phyloP scores from a whole-genome alignment of 78 protist genomes.

The Dictyostelium intermedium region DNA sequence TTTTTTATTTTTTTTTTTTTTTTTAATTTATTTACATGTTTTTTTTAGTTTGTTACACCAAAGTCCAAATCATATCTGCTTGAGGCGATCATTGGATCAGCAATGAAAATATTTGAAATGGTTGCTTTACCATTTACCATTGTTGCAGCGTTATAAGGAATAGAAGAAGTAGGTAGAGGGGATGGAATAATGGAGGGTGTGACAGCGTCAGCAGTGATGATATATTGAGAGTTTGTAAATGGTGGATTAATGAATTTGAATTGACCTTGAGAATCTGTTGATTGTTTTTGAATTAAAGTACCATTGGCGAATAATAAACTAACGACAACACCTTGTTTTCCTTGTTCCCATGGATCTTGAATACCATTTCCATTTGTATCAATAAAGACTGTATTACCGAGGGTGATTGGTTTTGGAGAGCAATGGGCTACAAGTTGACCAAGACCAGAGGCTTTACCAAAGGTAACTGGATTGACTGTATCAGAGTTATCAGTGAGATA shows the following conservation, averaged over 20 bases:
- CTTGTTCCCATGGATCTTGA: constrained; percentile 45
- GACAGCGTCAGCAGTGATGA: background rate
- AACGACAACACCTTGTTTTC: constrained; percentile 1
- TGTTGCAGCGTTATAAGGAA: constrained; percentile 13
- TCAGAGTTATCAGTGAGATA: background rate
- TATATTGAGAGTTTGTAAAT: background rate
- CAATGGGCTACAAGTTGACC: constrained; percentile 55
- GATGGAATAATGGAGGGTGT: constrained; percentile 12
- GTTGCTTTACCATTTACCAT: background rate
- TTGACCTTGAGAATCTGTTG: constrained; percentile 30
- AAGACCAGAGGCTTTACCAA: constrained; percentile 56
- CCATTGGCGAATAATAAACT: background rate
- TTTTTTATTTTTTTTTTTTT: background rate
- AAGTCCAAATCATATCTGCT: constrained; percentile 16
- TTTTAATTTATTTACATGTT: background rate
- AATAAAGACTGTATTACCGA: constrained; percentile 45
- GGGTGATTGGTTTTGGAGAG: constrained; percentile 12
- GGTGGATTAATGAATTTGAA: constrained; percentile 30
- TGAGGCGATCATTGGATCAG: background rate
- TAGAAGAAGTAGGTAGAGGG: background rate
- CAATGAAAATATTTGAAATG: background rate
- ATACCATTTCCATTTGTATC: constrained; percentile 49
- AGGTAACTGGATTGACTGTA: constrained; percentile 5
- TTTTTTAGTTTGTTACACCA: background rate
- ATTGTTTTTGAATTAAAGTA: background rate